Conservation (phyloP, 345 rosid genomes). For the Murraya koenigii region DNA sequence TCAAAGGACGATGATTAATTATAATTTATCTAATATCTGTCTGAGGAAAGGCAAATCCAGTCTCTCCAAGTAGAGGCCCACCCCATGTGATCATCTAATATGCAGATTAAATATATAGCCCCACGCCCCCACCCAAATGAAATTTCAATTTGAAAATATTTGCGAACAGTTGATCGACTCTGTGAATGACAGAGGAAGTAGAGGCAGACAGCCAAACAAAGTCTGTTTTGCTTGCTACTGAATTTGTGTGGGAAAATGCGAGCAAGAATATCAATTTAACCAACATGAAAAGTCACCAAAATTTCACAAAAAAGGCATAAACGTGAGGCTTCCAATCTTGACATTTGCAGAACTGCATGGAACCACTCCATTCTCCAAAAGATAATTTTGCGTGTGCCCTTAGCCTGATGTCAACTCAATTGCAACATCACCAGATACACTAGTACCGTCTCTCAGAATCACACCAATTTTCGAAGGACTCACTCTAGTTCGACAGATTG, state of each 20-base stretch:
- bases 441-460: conserved; percentile 3
- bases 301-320: neutral
- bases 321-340: neutral
- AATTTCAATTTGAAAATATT: neutral
- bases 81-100: neutral
- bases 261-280: neutral
- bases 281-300: neutral
- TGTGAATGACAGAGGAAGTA: neutral
- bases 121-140: neutral
- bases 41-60: neutral
- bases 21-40: too few species aligned
- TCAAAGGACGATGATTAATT: too few species aligned
- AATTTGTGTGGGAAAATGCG: neutral
- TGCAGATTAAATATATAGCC: neutral
- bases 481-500: conserved; percentile 35
- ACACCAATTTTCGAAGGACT: neutral
- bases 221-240: neutral
- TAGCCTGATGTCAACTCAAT: conserved; percentile 13
- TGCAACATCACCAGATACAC: neutral
- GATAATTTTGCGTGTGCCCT: neutral
- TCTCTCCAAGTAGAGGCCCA: neutral
- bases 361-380: neutral
- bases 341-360: neutral
- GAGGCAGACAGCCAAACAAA: neutral
- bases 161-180: neutral